Conservation (phyloP, 1,284 basidiomycete genomes). For the Trametes sp. region DNA sequence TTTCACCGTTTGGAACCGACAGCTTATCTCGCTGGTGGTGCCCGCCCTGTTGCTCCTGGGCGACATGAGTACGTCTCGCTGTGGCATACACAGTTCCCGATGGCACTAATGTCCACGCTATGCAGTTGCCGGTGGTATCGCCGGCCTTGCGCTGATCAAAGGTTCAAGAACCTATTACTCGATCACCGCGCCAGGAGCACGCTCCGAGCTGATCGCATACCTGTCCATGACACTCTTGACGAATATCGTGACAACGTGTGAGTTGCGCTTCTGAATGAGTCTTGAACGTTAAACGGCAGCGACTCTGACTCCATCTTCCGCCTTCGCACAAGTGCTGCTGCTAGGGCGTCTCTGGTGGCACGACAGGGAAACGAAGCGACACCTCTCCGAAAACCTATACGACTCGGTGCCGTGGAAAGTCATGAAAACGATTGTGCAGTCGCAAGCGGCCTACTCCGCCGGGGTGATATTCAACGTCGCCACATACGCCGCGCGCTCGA, state of each 20-base stretch:
- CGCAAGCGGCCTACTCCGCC: slow-evolving; percentile 8
- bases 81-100: neutral
- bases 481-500: neutral
- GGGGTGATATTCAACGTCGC: slow-evolving; percentile 5
- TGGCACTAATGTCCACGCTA: neutral
- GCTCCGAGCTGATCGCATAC: neutral
- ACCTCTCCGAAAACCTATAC: neutral
- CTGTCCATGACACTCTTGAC: neutral
- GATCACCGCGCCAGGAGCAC: neutral
- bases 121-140: neutral
- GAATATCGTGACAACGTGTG: neutral
- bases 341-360: neutral
- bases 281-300: too few species aligned
- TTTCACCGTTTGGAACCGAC: neutral
- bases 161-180: neutral
- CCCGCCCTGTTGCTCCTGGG: neutral
- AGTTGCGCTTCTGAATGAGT: too few species aligned
- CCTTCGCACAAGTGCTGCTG: neutral
- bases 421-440: slow-evolving; percentile 7
- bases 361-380: neutral
- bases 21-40: neutral
- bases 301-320: too few species aligned
- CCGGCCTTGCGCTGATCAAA: neutral
- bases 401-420: neutral
- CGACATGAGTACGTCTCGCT: neutral